Percentiles rank a stretch among this genome's conserved stretches.
Evolutionary conservation across 129 eudicot species (phyloP).

Genomic region (Helichrysum umbraculigerum): DNA sequence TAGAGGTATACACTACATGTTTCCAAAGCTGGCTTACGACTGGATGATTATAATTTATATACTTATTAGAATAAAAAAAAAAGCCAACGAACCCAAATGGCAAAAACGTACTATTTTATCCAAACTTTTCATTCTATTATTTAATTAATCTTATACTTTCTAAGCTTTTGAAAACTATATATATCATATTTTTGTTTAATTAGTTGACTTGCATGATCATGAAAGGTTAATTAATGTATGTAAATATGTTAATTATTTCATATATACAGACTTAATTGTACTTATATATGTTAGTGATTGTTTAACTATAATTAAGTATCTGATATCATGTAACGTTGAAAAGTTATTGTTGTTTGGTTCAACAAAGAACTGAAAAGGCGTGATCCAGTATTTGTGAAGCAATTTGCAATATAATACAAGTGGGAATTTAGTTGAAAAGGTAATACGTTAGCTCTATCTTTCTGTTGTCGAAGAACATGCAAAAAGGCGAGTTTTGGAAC

Average conservation of each 20-base stretch:
- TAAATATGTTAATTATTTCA: no score
- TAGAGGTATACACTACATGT: slow-evolving; percentile 29
- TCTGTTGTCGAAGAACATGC: slow-evolving; percentile 33
- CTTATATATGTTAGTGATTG: neutral
- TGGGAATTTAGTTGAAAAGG: slow-evolving; percentile 13
- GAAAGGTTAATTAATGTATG: neutral
- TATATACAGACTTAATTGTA: neutral
- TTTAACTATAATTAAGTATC: neutral
- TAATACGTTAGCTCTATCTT: neutral
- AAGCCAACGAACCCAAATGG: slow-evolving; percentile 31
- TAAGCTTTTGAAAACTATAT: neutral
- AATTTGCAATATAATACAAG: slow-evolving; percentile 22
- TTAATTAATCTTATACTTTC: neutral
- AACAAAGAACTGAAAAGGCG: slow-evolving; percentile 23
- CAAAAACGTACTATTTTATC: slow-evolving; percentile 8
- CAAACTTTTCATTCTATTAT: slow-evolving; percentile 7
- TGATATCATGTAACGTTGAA: slow-evolving; percentile 7
- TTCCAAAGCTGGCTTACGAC: slow-evolving; percentile 34
- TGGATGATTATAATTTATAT: slow-evolving; percentile 10
- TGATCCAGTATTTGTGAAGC: slow-evolving; percentile 28
- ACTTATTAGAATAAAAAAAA: neutral
- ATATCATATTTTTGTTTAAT: neutral
- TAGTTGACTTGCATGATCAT: slow-evolving; percentile 21
- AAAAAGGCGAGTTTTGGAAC: slow-evolving; percentile 35
- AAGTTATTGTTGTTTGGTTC: slow-evolving; percentile 9